Evolutionary conservation across 345 rosid species (phyloP), one percentile per base, ranked within the genome.

Genomic region (Hevea brasiliensis): DNA sequence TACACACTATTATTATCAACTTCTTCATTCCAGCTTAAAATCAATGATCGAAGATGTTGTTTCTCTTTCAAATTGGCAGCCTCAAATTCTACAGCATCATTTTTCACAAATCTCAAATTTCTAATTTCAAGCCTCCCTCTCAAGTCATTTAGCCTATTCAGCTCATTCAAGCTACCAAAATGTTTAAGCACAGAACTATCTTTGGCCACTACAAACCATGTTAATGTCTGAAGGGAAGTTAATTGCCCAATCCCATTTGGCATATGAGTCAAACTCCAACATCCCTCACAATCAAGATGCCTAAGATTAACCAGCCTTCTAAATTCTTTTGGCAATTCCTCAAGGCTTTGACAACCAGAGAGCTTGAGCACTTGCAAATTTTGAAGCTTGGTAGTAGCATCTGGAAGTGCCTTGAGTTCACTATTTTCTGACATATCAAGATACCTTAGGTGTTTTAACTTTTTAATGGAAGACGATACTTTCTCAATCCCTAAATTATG

Each of bases 361-460:
- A 74, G 64, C 0, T 29, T 17, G 17, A 72, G 61, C 23, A 68
- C 56, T 37, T 64, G 67, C 63, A 82, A 57, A 54, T 75, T 80
- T 0, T 70, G 74, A 23, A 83, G 47, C 1, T 51, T 41, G 2
- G 65, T 61, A 4, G 77, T 56, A 0, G 79, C 63, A 20, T 11
- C 41, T 1, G 84, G 84, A 24, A 83, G 72, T 6, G 7, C 51
- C 51, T 66, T 13, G 0, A 74, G 9, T 26, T 1, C 3, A 0
- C 0, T 0, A 15, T 54, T 70, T 0, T 1, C 0, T 0, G 68
- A 67, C 5, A 75, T 50, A 41, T 75, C 51, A 37, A 61, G 45
- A 37, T 35, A 61, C 21, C 65, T 61, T 32, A 61, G 12, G 18
- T 61, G 65, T n/a, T 37, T 61, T 20, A 35, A 6, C 27, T 18